phyloP scores from a whole-genome alignment of 352 stramenopile genomes.

The Phytopythium mirpurense region DNA sequence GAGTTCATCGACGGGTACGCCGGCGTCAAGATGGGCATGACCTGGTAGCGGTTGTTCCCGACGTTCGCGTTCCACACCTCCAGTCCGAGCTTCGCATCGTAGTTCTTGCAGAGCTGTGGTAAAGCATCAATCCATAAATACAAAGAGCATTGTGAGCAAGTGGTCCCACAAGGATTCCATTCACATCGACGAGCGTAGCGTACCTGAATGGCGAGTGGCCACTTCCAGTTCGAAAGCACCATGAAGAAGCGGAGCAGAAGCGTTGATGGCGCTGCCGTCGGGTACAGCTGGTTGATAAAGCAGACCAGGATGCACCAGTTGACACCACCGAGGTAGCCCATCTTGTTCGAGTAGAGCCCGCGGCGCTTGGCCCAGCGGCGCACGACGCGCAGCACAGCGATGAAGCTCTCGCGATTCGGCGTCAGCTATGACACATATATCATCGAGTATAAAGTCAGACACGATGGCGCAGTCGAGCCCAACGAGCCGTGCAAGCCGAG shows the following conservation, averaged over 20 bases:
- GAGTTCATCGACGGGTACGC: slow-evolving; percentile 99
- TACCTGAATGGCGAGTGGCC: slow-evolving; percentile 86
- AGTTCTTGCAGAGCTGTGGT: slow-evolving; percentile 72
- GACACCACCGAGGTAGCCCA: slow-evolving; percentile 98
- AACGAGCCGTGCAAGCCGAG: too few relatives aligned
- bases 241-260: slow-evolving; percentile 88
- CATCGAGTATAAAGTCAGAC: too few relatives aligned
- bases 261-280: slow-evolving; percentile 78
- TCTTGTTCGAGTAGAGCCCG: slow-evolving; percentile 98
- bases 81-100: slow-evolving; percentile 80
- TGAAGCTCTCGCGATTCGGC: slow-evolving; percentile 84
- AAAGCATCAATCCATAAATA: too few relatives aligned
- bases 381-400: slow-evolving; percentile 83
- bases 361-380: slow-evolving; percentile 87
- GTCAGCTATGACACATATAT: slow-evolving; percentile 33
- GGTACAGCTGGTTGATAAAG: slow-evolving; percentile 93
- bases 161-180: too few relatives aligned
- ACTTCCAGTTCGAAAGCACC: slow-evolving; percentile 89
- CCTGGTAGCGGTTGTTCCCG: slow-evolving; percentile 85
- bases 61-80: slow-evolving; percentile 88
- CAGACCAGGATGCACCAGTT: slow-evolving; percentile 99
- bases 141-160: too few relatives aligned
- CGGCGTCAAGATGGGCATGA: slow-evolving; percentile 99
- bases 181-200: background rate
- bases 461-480: too few relatives aligned